These are phyloP conservation scores for Xerocomus spinulosus DNA, from an alignment of 768 basidiomycete species.

Conservation along the genomic window DNA sequence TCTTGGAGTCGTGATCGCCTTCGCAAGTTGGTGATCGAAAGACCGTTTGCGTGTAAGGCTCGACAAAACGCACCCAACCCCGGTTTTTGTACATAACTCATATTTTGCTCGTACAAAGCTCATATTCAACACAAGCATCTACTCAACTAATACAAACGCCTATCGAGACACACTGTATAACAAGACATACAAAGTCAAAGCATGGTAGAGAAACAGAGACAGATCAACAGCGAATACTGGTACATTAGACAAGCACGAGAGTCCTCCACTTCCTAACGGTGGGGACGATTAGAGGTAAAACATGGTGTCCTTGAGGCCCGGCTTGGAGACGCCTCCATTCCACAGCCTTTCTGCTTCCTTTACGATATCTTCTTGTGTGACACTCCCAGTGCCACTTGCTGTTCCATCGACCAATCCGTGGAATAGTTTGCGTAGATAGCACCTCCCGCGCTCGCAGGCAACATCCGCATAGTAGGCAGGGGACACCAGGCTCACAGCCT, in stretches of 20 bases:
- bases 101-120: too few species aligned
- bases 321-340: slow-evolving; percentile 49
- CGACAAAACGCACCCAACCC: too few species aligned
- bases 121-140: too few species aligned
- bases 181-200: background rate
- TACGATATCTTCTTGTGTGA: slow-evolving; percentile 45
- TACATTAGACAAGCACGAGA: background rate
- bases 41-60: too few species aligned
- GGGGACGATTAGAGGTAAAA: slow-evolving; percentile 55
- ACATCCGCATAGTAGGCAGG: slow-evolving; percentile 43
- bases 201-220: background rate
- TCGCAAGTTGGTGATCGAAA: too few species aligned
- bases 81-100: too few species aligned
- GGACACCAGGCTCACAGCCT: slow-evolving; percentile 35
- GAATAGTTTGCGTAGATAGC: slow-evolving; percentile 47
- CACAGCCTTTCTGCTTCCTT: slow-evolving; percentile 53
- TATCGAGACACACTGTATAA: background rate
- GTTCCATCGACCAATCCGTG: slow-evolving; percentile 31
- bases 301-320: slow-evolving; percentile 62
- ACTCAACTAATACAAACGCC: too few species aligned
- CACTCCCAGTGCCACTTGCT: slow-evolving; percentile 31
- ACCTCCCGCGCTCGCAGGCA: slow-evolving; percentile 51
- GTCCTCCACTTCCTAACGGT: too few species aligned
- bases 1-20: too few species aligned
- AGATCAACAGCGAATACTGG: background rate